Percentiles rank a stretch among this genome's conserved stretches.
Conservation (phyloP, 1,284 basidiomycete species). For the Termitomyces sp. region DNA sequence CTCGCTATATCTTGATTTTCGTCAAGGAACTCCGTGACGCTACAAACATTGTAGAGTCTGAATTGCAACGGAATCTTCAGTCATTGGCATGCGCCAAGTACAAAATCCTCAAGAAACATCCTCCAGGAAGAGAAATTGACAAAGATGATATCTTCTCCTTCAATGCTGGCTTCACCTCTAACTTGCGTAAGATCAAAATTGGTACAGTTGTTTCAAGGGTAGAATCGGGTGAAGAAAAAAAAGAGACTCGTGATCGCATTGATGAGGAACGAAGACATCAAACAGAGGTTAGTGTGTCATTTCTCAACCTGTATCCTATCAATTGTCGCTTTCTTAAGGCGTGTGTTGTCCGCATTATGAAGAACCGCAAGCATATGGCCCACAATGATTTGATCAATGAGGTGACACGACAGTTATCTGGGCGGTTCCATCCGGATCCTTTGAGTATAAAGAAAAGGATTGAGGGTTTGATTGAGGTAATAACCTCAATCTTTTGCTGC, state of each 20-base stretch:
- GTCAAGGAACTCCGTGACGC: conserved; percentile 65
- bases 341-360: conserved; percentile 98
- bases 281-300: conserved; percentile 65
- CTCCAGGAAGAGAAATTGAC: conserved; percentile 80
- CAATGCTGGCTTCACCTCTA: conserved; percentile 77
- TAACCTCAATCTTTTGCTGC: conserved; percentile 11
- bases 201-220: conserved; percentile 84
- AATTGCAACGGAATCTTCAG: conserved; percentile 89
- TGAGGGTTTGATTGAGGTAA: conserved; percentile 89
- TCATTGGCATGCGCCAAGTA: conserved; percentile 97
- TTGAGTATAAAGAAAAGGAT: conserved; percentile 90
- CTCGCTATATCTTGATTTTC: background rate
- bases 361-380: conserved; percentile 85
- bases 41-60: conserved; percentile 71
- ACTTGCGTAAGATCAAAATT: conserved; percentile 92
- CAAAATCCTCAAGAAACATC: conserved; percentile 90
- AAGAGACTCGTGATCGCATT: conserved; percentile 87
- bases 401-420: conserved; percentile 81
- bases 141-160: conserved; percentile 83
- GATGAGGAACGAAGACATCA: conserved; percentile 92
- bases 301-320: background rate
- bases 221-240: conserved; percentile 83
- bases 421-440: conserved; percentile 85
- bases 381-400: conserved; percentile 92
- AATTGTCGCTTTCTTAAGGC: conserved; percentile 55